Percentiles rank a stretch among this genome's conserved stretches.
Conservation (phyloP, 345 rosid genomes). For the Garcia nutans region DNA sequence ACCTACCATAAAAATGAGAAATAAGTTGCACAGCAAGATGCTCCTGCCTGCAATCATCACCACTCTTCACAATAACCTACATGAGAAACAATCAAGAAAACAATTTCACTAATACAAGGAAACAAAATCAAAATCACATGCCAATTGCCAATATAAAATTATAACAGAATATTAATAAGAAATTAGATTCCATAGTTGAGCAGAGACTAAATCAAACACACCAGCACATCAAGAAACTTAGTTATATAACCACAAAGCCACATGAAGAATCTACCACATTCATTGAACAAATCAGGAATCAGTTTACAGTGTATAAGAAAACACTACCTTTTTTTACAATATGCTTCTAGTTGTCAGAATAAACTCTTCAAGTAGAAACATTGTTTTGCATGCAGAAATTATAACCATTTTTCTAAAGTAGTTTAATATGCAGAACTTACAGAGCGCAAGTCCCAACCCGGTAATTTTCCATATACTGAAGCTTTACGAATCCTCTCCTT, state of each 20-base stretch:
- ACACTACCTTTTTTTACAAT: neutral
- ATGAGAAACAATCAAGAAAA: constrained; percentile 24
- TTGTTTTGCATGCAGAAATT: neutral
- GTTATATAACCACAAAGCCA: constrained; percentile 1
- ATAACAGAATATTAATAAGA: neutral
- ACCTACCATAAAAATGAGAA: constrained; percentile 92
- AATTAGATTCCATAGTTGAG: neutral
- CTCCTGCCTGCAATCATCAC: constrained; percentile 99
- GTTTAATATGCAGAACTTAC: constrained; percentile 56
- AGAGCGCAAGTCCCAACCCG: constrained; percentile 96
- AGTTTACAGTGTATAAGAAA: neutral
- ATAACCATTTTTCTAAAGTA: neutral
- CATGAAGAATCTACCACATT: neutral
- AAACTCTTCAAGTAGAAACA: neutral
- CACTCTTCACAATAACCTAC: constrained; percentile 94
- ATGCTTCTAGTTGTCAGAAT: neutral
- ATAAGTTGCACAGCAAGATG: constrained; percentile 99
- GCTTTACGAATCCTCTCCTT: constrained; percentile 84
- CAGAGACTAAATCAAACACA: constrained; percentile 3
- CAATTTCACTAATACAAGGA: neutral
- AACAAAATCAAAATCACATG: constrained; percentile 2
- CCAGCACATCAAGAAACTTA: neutral
- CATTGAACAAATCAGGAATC: constrained; percentile 3
- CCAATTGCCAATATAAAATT: constrained; percentile 22
- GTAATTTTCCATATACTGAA: constrained; percentile 75